Percentiles rank a stretch among this genome's conserved stretches.
phyloP scores from a whole-genome alignment of 2,329 filamentous ascomycete species.

The Fusarium sp. region DNA sequence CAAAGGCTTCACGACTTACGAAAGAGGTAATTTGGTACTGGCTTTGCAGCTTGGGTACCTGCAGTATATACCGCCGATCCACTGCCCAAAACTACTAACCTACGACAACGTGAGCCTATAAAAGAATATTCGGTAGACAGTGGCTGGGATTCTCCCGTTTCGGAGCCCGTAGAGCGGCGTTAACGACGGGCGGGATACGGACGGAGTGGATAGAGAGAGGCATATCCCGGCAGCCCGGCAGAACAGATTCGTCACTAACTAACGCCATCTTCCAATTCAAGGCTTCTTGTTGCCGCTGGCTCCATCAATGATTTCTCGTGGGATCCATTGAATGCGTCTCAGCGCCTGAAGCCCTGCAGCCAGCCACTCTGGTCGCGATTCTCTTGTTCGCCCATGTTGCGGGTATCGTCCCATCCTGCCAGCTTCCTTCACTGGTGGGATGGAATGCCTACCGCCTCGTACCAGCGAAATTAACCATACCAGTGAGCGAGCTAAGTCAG shows the following conservation, averaged over 20 bases:
- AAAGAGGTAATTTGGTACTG: not conserved
- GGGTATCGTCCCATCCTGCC: not conserved
- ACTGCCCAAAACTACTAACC: not conserved
- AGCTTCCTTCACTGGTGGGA: slow-evolving; percentile 13
- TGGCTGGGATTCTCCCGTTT: slow-evolving; percentile 30
- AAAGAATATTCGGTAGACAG: slow-evolving; percentile 17
- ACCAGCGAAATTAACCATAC: slow-evolving; percentile 24
- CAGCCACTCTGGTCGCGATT: slow-evolving; percentile 9
- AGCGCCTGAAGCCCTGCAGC: not conserved
- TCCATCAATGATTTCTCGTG: slow-evolving; percentile 15
- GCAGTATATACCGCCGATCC: slow-evolving; percentile 25
- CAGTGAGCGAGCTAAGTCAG: slow-evolving; percentile 5
- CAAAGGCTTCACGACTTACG: not conserved
- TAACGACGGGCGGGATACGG: not conserved
- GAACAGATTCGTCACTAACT: slow-evolving; percentile 35
- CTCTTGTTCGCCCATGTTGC: slow-evolving; percentile 26
- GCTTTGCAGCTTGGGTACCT: slow-evolving; percentile 9
- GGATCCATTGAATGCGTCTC: slow-evolving; percentile 8
- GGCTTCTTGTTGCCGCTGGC: slow-evolving; percentile 14
- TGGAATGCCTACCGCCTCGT: slow-evolving; percentile 1
- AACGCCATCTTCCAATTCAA: slow-evolving; percentile 28
- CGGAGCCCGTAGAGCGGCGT: slow-evolving; percentile 23
- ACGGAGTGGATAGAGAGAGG: slow-evolving; percentile 10
- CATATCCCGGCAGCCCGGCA: slow-evolving; percentile 17
- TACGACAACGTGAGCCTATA: not conserved